Evolutionary conservation across 768 basidiomycete species (phyloP).

Genomic region (Lyophyllum shimeji): DNA sequence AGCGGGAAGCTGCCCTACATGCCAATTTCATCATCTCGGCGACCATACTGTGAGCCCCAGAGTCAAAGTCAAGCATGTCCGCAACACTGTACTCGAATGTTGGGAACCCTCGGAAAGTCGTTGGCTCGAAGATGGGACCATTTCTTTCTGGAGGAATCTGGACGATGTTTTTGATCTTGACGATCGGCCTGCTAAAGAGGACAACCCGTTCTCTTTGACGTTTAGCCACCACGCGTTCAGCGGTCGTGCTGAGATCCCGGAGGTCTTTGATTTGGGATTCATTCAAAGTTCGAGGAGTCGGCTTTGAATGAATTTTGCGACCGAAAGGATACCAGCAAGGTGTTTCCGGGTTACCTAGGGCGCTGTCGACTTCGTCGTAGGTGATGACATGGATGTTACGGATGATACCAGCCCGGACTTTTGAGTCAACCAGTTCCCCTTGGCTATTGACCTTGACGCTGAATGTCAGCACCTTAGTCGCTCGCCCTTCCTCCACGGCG

Average conservation of each 20-base stretch:
- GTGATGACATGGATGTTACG: slow-evolving; percentile 61
- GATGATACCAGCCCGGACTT: slow-evolving; percentile 71
- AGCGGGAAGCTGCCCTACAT: slow-evolving; percentile 71
- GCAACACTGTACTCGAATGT: slow-evolving; percentile 45
- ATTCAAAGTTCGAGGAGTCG: slow-evolving; percentile 6
- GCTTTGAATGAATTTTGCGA: slow-evolving; percentile 11
- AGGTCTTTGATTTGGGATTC: slow-evolving; percentile 29
- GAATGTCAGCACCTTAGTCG: slow-evolving; percentile 71
- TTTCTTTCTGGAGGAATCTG: slow-evolving; percentile 29
- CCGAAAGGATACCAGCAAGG: slow-evolving; percentile 45
- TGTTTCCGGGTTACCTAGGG: slow-evolving; percentile 31
- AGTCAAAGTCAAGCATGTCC: slow-evolving; percentile 19
- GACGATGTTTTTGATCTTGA: slow-evolving; percentile 25
- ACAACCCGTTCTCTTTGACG: slow-evolving; percentile 24
- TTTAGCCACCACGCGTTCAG: slow-evolving; percentile 12
- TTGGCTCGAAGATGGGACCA: slow-evolving; percentile 28
- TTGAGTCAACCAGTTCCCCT: slow-evolving; percentile 70
- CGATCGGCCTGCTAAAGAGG: slow-evolving; percentile 19
- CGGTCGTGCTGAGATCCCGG: slow-evolving; percentile 22
- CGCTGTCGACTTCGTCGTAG: slow-evolving; percentile 68
- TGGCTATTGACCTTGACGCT: slow-evolving; percentile 63
- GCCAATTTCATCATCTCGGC: slow-evolving; percentile 84
- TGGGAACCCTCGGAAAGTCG: slow-evolving; percentile 51
- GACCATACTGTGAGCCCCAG: slow-evolving; percentile 57
- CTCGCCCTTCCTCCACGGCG: slow-evolving; percentile 31